A percentile compares a stretch with the other conserved stretches of the same genome.
Conservation (phyloP, 2,329 filamentous ascomycete genomes). For the Ampelomyces quisqualis region DNA sequence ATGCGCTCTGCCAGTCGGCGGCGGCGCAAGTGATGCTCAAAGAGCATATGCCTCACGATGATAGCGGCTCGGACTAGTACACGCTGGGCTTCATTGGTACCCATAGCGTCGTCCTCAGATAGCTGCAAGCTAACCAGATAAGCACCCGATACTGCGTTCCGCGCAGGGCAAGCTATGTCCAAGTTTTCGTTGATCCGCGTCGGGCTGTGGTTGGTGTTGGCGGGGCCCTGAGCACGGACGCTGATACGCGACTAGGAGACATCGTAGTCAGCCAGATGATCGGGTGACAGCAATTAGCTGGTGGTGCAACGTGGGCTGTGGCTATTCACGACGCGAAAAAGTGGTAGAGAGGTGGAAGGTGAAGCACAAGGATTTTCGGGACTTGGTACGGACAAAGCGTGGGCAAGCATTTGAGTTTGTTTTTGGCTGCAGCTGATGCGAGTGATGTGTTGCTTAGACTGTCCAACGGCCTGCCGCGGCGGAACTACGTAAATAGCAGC, state of each 20-base stretch:
- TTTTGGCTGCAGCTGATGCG: not conserved
- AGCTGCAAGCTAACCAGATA: not conserved
- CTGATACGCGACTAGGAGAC: constrained; percentile 14
- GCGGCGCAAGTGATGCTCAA: constrained; percentile 1
- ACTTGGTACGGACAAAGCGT: not conserved
- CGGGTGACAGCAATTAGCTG: not conserved
- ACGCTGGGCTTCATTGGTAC: not conserved
- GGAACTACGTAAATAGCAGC: constrained; percentile 1
- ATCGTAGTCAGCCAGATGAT: constrained; percentile 3
- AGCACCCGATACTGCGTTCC: not conserved
- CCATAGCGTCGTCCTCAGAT: not conserved
- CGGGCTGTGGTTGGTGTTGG: not conserved
- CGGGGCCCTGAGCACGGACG: constrained; percentile 1
- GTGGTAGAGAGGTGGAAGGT: not conserved
- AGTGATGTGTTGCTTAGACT: not conserved
- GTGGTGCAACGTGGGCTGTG: not conserved
- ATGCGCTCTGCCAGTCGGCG: not conserved
- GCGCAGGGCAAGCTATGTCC: not conserved
- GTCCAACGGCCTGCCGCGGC: constrained; percentile 1
- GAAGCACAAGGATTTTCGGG: not conserved
- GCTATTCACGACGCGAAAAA: not conserved
- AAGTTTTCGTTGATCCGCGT: not conserved
- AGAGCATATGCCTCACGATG: not conserved
- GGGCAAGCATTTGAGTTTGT: not conserved
- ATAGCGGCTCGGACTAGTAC: not conserved